Base-by-base conservation (phyloP, 2,329 filamentous ascomycete species). In the Pseudopyrenochaeta lycopersici region DNA sequence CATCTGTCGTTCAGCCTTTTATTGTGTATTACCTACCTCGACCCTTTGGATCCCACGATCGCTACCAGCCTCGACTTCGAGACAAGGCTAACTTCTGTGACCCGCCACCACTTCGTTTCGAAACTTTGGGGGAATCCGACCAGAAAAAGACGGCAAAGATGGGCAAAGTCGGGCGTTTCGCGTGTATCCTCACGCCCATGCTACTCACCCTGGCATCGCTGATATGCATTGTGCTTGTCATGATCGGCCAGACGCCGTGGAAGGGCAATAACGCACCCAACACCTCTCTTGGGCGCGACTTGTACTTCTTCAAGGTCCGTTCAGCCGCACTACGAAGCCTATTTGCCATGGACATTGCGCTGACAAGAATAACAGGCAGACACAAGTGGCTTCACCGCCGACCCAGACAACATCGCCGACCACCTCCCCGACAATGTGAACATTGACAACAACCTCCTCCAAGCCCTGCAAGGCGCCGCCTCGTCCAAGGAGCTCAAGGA, bases 131-230 rank as follows among this genome's bases (percentile, higher is more conserved):
- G 15, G 23, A 27, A 4, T 27, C 9, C 9, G 23, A n/a, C n/a
- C 23, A 30, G 23, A 12, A 7, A 20, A 56, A 27, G 10, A 58
- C 60, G 62, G 65, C 64, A 67, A 81, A 58, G 30, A 90, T 90
- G 88, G 87, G 87, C 59, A 88, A 89, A 79, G 82, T 85, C 71
- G 93, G 91, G 65, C 87, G 94, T 72, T 86, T 94, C 68, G 81
- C 90, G 75, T 97, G 92, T 79, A 95, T 98, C 78, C 85, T 90
- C 78, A 81, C 92, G 81, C 94, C 94, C 56, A 92, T 97, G 78
- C 81, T 86, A 61, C 84, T 97, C 70, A 94, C 91, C 17, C 79
- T 95, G 67, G 90, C 84, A 60, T 89, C 90, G 54, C 82, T 97
- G 68, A 79, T 95, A 67, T 90, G 89, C 65, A 76, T 88, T 49